Percentiles rank a stretch among this genome's conserved stretches.
Conservation (phyloP, 2,329 filamentous ascomycete species). For the Didymella arachidicola region DNA sequence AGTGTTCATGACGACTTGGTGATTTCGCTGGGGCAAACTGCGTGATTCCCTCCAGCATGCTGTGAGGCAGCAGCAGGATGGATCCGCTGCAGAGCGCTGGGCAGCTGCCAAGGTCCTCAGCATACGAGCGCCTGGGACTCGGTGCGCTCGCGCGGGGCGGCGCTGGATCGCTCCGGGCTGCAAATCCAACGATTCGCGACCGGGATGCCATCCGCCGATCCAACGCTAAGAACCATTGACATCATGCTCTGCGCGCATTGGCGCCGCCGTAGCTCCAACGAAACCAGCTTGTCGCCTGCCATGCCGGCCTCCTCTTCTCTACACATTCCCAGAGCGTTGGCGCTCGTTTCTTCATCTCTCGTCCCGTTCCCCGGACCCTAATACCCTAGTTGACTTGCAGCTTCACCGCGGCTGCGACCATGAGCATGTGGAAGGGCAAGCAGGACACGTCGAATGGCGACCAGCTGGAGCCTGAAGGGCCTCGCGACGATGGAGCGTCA, state of each 20-base stretch:
- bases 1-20: slow-evolving; percentile 8
- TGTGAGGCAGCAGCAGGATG: slow-evolving; percentile 2
- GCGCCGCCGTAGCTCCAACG: slow-evolving; percentile 15
- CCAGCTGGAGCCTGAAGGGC: slow-evolving; percentile 33
- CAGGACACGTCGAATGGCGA: slow-evolving; percentile 56
- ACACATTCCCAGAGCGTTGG: slow-evolving; percentile 8
- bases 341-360: slow-evolving; percentile 6
- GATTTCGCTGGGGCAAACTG: neutral
- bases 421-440: slow-evolving; percentile 64
- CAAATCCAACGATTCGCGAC: slow-evolving; percentile 22
- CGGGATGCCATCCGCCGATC: slow-evolving; percentile 19
- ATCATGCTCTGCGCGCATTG: slow-evolving; percentile 10
- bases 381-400: slow-evolving; percentile 23
- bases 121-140: neutral
- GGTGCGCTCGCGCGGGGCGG: slow-evolving; percentile 1
- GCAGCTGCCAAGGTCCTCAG: neutral
- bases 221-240: slow-evolving; percentile 14
- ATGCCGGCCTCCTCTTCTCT: slow-evolving; percentile 18
- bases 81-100: neutral
- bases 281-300: slow-evolving; percentile 22
- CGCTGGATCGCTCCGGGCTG: slow-evolving; percentile 11
- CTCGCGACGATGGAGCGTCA: slow-evolving; percentile 35
- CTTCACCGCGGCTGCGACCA: slow-evolving; percentile 25
- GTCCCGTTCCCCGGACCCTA: neutral
- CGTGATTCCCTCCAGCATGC: neutral